These are phyloP conservation scores for Penicillium palitans DNA, from an alignment of 2,329 filamentous ascomycete genomes.

Conservation along the genomic window DNA sequence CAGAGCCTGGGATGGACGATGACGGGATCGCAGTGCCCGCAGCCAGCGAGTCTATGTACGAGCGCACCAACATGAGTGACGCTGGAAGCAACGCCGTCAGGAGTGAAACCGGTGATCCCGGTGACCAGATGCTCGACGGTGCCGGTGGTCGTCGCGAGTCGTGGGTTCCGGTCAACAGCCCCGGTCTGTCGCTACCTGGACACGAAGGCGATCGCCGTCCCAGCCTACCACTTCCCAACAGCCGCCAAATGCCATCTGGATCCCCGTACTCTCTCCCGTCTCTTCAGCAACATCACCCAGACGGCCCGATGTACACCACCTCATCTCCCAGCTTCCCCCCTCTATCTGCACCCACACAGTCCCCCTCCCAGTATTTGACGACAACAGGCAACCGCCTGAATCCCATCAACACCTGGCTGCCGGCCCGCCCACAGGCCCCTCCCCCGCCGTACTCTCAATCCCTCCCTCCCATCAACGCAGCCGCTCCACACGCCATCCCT, in stretches of 20 bases:
- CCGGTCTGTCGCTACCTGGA: constrained; percentile 33
- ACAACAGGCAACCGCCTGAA: constrained; percentile 39
- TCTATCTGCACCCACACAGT: constrained; percentile 28
- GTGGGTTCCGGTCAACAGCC: constrained; percentile 44
- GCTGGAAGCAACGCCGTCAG: constrained; percentile 44
- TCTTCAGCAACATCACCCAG: constrained; percentile 37
- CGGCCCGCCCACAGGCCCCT: constrained; percentile 32
- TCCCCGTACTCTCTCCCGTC: constrained; percentile 39
- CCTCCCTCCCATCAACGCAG: constrained; percentile 40
- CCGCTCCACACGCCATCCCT: constrained; percentile 33
- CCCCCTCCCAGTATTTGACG: constrained; percentile 31
- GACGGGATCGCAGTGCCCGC: constrained; percentile 29
- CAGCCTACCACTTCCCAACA: constrained; percentile 41
- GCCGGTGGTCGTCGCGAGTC: constrained; percentile 41
- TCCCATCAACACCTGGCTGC: constrained; percentile 43
- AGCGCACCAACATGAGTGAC: constrained; percentile 40
- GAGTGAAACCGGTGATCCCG: constrained; percentile 39
- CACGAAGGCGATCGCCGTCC: constrained; percentile 40
- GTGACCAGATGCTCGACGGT: constrained; percentile 34
- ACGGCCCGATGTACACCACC: constrained; percentile 32
- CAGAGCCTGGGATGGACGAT: constrained; percentile 36
- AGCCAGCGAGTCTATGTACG: constrained; percentile 26
- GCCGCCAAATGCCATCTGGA: constrained; percentile 35
- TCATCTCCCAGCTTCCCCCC: constrained; percentile 38
- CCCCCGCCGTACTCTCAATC: constrained; percentile 41